Conservation (phyloP, 2,329 filamentous ascomycete genomes). For the Beauveria sp. region DNA sequence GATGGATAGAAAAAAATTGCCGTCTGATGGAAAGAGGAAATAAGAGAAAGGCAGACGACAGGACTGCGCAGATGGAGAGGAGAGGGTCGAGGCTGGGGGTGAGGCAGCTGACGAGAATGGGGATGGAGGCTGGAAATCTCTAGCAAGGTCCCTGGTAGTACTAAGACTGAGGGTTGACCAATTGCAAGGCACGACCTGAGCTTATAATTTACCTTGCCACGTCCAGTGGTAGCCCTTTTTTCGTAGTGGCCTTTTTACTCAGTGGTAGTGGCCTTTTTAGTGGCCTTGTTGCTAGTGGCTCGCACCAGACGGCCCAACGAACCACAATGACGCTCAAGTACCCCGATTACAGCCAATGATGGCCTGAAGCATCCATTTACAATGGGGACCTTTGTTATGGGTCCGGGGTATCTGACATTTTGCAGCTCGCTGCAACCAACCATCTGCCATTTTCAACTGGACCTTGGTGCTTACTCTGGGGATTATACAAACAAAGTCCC, state of each 20-base stretch:
- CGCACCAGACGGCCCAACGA: background rate
- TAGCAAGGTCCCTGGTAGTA: background rate
- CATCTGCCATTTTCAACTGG: too few relatives aligned
- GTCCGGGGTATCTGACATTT: background rate
- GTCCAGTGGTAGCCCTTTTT: too few relatives aligned
- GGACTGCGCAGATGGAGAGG: too few relatives aligned
- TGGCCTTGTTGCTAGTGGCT: too few relatives aligned
- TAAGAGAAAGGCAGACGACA: background rate
- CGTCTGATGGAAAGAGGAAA: background rate
- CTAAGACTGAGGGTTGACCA: too few relatives aligned
- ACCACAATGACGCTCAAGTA: background rate
- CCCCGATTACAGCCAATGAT: background rate
- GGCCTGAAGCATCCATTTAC: background rate
- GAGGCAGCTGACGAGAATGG: background rate
- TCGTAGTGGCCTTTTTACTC: too few relatives aligned
- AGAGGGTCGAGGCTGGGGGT: background rate
- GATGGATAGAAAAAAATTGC: too few relatives aligned
- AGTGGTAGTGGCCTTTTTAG: too few relatives aligned
- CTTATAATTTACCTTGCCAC: too few relatives aligned
- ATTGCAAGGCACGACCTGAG: too few relatives aligned
- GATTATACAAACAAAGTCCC: background rate
- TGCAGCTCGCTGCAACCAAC: background rate
- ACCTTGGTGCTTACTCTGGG: background rate
- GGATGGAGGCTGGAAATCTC: slow-evolving; percentile 1
- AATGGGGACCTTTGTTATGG: too few relatives aligned